phyloP scores from a whole-genome alignment of 2,329 filamentous ascomycete species.

The Ceratocystis alfenasii region DNA sequence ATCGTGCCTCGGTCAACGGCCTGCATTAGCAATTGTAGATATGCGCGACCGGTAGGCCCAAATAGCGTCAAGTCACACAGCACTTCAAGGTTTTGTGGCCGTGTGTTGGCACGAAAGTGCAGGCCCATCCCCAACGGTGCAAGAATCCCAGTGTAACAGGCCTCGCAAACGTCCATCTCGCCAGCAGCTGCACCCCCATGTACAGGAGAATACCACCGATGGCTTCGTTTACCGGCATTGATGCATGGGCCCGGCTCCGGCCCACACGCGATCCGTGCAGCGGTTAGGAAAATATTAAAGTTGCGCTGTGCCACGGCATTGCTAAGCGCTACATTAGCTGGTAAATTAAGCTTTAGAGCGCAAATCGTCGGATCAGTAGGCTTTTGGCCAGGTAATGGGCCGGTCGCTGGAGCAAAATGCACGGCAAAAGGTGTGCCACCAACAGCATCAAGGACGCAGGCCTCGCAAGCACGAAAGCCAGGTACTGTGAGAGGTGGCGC shows the following conservation, averaged over 20 bases:
- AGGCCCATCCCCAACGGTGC: slow-evolving; percentile 25
- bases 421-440: slow-evolving; percentile 26
- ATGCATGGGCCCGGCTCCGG: slow-evolving; percentile 29
- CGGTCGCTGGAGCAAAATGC: slow-evolving; percentile 26
- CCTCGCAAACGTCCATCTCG: slow-evolving; percentile 28
- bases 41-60: slow-evolving; percentile 25
- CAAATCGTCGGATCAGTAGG: slow-evolving; percentile 22
- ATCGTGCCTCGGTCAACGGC: slow-evolving; percentile 29
- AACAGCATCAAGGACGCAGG: slow-evolving; percentile 31
- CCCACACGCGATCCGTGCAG: slow-evolving; percentile 24
- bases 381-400: background rate
- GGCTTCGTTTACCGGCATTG: slow-evolving; percentile 26
- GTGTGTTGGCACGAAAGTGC: slow-evolving; percentile 27
- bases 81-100: slow-evolving; percentile 23
- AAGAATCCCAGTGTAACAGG: slow-evolving; percentile 29
- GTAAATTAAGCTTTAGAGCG: slow-evolving; percentile 25
- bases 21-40: slow-evolving; percentile 27
- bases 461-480: slow-evolving; percentile 28
- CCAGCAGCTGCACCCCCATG: slow-evolving; percentile 23
- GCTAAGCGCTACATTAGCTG: slow-evolving; percentile 26
- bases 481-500: slow-evolving; percentile 24
- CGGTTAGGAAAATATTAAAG: slow-evolving; percentile 26
- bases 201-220: slow-evolving; percentile 30
- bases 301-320: slow-evolving; percentile 26
- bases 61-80: slow-evolving; percentile 29